These are phyloP conservation scores for Apiospora malaysiana DNA, from an alignment of 2,329 filamentous ascomycete genomes.

Conservation along the genomic window DNA sequence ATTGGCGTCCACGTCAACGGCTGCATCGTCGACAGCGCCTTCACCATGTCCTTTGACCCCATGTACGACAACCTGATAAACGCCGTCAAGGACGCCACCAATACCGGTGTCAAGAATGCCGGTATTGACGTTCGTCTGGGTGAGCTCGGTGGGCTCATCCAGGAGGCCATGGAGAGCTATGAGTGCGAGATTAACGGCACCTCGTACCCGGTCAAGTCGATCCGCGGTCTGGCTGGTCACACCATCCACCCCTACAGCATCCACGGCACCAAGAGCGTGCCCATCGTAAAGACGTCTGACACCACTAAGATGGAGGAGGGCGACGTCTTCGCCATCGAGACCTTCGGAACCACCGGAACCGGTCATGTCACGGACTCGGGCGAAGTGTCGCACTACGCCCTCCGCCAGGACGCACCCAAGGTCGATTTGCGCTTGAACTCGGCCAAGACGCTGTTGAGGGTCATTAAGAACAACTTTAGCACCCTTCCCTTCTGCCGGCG, in stretches of 20 bases:
- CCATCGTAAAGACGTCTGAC: constrained; percentile 87
- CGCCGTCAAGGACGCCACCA: constrained; percentile 77
- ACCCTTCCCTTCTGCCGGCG: constrained; percentile 89
- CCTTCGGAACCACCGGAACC: constrained; percentile 91
- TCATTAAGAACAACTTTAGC: constrained; percentile 96
- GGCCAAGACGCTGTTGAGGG: constrained; percentile 82
- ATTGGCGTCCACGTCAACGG: constrained; percentile 83
- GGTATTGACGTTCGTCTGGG: constrained; percentile 91
- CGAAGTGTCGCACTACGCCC: constrained; percentile 89
- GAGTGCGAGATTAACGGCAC: constrained; percentile 83
- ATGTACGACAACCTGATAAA: constrained; percentile 76
- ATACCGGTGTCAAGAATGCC: constrained; percentile 87
- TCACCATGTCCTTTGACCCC: constrained; percentile 77
- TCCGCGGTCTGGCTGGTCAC: constrained; percentile 88
- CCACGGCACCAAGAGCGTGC: constrained; percentile 91
- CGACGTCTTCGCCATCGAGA: constrained; percentile 94
- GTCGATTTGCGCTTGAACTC: constrained; percentile 79
- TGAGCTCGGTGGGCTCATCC: constrained; percentile 83
- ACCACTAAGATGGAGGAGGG: constrained; percentile 98
- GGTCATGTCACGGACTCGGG: constrained; percentile 87
- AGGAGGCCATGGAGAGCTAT: constrained; percentile 93
- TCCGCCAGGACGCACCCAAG: constrained; percentile 73
- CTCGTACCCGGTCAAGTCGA: constrained; percentile 81
- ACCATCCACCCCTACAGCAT: constrained; percentile 90
- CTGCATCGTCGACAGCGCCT: constrained; percentile 81